Conservation (phyloP, 352 stramenopile genomes). For the Phytopythium mirpurense region DNA sequence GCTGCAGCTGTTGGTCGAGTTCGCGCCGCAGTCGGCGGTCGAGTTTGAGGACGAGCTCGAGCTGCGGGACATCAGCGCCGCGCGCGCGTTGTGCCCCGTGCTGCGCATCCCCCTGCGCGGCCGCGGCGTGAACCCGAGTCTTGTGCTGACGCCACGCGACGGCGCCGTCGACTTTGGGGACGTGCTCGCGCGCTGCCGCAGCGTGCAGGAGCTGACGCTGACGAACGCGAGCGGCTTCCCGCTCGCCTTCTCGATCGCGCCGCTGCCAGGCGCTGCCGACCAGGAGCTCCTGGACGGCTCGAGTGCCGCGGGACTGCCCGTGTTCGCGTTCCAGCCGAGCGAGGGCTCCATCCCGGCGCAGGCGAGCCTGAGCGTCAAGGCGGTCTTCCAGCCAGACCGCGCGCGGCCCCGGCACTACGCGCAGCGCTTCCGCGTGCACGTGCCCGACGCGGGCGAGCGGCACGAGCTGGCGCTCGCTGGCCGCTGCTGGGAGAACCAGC, state of each 20-base stretch:
- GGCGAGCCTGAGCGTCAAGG: slow-evolving; percentile 44
- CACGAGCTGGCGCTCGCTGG: slow-evolving; percentile 50
- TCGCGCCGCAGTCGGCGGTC: slow-evolving; percentile 42
- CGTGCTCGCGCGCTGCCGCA: slow-evolving; percentile 48
- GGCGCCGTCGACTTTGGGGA: slow-evolving; percentile 64
- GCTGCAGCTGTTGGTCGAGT: slow-evolving; percentile 51
- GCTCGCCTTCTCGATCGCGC: slow-evolving; percentile 42
- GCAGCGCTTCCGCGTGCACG: slow-evolving; percentile 49
- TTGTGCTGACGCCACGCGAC: slow-evolving; percentile 57
- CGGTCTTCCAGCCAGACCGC: slow-evolving; percentile 58
- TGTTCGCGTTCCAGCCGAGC: slow-evolving; percentile 66
- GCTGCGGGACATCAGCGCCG: slow-evolving; percentile 19
- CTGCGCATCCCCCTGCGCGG: slow-evolving; percentile 41
- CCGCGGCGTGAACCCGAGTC: slow-evolving; percentile 74
- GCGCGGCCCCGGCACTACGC: slow-evolving; percentile 53
- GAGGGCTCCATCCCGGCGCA: slow-evolving; percentile 55
- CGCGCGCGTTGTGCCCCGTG: slow-evolving; percentile 12
- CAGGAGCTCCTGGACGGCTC: background rate
- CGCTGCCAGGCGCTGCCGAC: slow-evolving; percentile 1
- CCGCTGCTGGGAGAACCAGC: slow-evolving; percentile 73
- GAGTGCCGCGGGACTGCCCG: slow-evolving; percentile 23
- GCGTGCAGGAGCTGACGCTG: slow-evolving; percentile 41
- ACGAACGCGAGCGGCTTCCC: slow-evolving; percentile 66
- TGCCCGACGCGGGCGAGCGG: slow-evolving; percentile 69
- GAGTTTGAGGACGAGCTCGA: slow-evolving; percentile 74